Base-by-base conservation (phyloP, 345 rosid genomes). In the Conringia planisiliqua region DNA sequence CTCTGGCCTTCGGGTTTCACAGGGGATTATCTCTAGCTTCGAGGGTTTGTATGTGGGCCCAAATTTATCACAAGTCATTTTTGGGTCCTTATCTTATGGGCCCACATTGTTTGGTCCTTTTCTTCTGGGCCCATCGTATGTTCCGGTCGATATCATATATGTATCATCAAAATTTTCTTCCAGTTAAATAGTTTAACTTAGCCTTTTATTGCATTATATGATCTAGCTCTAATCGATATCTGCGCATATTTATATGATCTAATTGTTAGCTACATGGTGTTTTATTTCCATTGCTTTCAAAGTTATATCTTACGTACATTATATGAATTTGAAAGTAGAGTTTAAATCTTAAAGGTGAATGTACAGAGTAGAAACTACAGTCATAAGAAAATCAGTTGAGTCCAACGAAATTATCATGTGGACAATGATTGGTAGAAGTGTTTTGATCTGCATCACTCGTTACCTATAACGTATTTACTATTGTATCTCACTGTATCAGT, bases 41-140 rank as follows among this genome's bases (percentile, higher is more conserved):
- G 4, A 51, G 29, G 42, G 14, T 14, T 56, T 32, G 30, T 20
- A 18, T 2, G 73, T 70, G 76, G 71, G 55, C 29, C 59, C 60
- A 62, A n/a, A 47, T 63, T 70, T 46, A 38, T 62, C 61, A 76
- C 32, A 32, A 33, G 65, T 62, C 70, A 35, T 22, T 68, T 61
- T 68, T 68, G 65, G 63, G 70, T 68, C 48, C 4, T 68, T 42
- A 5, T 75, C 63, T 40, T 11, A 26, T 26, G 14, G 59, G 60
- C 60, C 75, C 71, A 44, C 63, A 43, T 33, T 51, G 64, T 68
- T 55, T 63, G 33, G 76, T 77, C 66, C 54, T 55, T 77, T 11
- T 70, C 80, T 20, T 27, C 0, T 70, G 67, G 76, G 80, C 67
- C 76, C 80, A 35, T 75, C 20, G 38, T 42, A 61, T 76, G 78